Conservation (phyloP, 495 filamentous ascomycete species). For the Aspergillus carlsbadensis region DNA sequence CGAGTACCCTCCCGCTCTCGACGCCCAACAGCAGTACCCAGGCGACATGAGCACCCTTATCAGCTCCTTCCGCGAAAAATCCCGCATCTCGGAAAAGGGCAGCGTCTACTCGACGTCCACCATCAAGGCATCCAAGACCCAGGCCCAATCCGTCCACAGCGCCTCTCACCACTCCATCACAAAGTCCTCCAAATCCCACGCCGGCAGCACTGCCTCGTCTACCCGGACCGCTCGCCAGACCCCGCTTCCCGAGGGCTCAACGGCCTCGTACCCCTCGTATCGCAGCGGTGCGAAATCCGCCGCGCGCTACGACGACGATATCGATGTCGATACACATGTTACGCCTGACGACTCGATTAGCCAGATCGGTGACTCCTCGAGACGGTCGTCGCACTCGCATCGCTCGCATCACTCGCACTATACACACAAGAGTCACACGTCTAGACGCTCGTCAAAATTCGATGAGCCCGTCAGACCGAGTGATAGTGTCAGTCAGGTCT, state of each 20-base stretch:
- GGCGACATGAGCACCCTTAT: slow-evolving; percentile 39
- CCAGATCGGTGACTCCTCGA: slow-evolving; percentile 27
- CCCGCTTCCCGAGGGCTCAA: slow-evolving; percentile 30
- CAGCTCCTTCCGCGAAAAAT: slow-evolving; percentile 41
- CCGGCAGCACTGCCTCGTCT: slow-evolving; percentile 28
- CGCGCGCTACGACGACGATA: slow-evolving; percentile 23
- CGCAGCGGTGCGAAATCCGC: slow-evolving; percentile 28
- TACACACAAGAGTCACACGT: slow-evolving; percentile 28
- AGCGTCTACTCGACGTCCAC: slow-evolving; percentile 42
- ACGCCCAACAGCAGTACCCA: slow-evolving; percentile 28
- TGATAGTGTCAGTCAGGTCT: slow-evolving; percentile 68
- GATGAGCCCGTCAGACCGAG: slow-evolving; percentile 54
- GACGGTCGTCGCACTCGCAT: slow-evolving; percentile 31
- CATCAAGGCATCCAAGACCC: slow-evolving; percentile 41
- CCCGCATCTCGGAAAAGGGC: slow-evolving; percentile 31
- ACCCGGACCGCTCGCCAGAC: slow-evolving; percentile 32
- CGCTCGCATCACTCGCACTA: slow-evolving; percentile 33
- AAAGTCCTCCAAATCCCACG: slow-evolving; percentile 17
- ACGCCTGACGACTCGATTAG: slow-evolving; percentile 41
- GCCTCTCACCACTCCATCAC: slow-evolving; percentile 17
- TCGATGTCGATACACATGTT: slow-evolving; percentile 35
- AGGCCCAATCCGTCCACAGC: slow-evolving; percentile 4
- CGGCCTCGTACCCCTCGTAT: slow-evolving; percentile 21
- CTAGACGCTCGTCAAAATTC: slow-evolving; percentile 33
- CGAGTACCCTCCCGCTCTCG: slow-evolving; percentile 37